Evolutionary conservation across 2,329 filamentous ascomycete species (phyloP), one percentile per base, ranked within the genome.

Genomic region (Eutypa lata): DNA sequence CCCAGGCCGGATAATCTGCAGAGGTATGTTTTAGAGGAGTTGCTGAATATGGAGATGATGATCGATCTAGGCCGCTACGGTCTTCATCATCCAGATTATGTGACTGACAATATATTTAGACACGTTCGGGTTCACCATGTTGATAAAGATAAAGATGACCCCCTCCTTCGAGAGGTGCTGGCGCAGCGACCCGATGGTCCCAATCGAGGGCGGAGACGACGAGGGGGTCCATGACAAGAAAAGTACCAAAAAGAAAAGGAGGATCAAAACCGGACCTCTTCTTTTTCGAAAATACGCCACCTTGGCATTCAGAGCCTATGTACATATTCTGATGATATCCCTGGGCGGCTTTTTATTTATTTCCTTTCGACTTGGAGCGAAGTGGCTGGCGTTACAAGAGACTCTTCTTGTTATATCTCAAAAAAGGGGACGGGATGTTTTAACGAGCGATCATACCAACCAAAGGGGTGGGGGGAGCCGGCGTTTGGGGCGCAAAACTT

Each of bases 1-100:
- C 94, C 94, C 5, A 81, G 94, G 61, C 94, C 94, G 33, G 94
- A 99, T 70, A 97, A 97, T 76, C 75, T 99, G 52, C 93, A 97
- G 76, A 86, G 93, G 90, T 95, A 78, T 59, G 81, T 68, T 48
- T 48, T 31, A 47, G 22, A 19, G 24, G n/a, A 31, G 26, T 21
- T 18, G 38, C 4, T 13, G 18, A 48, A 50, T 43, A 21, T 5
- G 19, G 19, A 7, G 38, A 3, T 19, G n/a, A 40, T 21, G 8
- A 8, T n/a, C 11, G 19, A n/a, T 11, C 8, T n/a, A 10, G 19
- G n/a, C 4, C 10, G 11, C 11, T 16, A 22, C 13, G 38, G 16
- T 11, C 38, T 22, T 16, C 22, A 28, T 18, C 13, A 7, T 45
- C 11, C 13, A 45, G 42, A 8, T 1, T 24, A 45, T 45, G 42